Conservation (phyloP, 768 basidiomycete species). For the Tylopilus felleus region DNA sequence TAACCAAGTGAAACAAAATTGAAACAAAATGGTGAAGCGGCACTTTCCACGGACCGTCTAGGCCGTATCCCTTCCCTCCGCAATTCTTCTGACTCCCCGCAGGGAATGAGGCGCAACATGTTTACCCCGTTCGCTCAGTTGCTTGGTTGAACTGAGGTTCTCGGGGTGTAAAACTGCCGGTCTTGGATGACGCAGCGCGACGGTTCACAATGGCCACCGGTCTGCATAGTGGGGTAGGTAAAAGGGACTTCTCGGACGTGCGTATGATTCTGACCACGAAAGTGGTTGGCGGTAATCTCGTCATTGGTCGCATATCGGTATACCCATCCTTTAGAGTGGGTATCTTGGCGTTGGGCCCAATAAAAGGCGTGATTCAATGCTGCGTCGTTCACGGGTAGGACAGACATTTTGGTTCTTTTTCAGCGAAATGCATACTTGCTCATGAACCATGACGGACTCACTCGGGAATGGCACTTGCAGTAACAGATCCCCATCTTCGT, state of each 20-base stretch:
- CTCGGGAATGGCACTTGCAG: constrained; percentile 24
- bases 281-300: constrained; percentile 28
- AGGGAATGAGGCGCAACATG: background rate
- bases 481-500: constrained; percentile 11
- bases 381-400: constrained; percentile 1
- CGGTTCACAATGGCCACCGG: background rate
- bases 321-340: constrained; percentile 18
- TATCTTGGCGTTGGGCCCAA: background rate
- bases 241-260: background rate
- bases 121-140: background rate
- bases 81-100: constrained; percentile 3
- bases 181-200: constrained; percentile 9
- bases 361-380: constrained; percentile 24
- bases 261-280: constrained; percentile 17
- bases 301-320: constrained; percentile 33
- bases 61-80: constrained; percentile 1
- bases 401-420: background rate
- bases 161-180: background rate
- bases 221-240: background rate
- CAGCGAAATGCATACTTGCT: background rate
- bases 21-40: background rate
- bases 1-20: constrained; percentile 8
- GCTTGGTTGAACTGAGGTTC: background rate
- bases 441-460: constrained; percentile 13
- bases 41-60: constrained; percentile 2